These are phyloP conservation scores for Tulasnella sp. DNA, from an alignment of 768 basidiomycete genomes.

Conservation along the genomic window DNA sequence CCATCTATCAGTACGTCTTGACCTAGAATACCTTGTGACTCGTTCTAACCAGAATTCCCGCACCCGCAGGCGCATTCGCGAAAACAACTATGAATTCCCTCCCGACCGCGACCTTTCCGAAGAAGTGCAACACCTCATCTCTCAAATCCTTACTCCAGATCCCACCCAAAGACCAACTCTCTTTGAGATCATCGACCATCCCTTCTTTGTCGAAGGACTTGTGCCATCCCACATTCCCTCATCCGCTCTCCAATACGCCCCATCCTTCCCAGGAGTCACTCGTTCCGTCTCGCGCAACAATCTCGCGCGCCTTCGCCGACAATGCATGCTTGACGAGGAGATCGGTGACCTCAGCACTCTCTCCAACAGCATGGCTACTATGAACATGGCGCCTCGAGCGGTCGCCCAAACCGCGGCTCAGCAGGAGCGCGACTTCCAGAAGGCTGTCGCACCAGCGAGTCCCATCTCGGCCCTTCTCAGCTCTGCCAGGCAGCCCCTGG, in stretches of 20 bases:
- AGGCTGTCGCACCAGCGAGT: constrained; percentile 90
- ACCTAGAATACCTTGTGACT: too few species aligned
- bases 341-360: constrained; percentile 38
- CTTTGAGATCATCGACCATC: constrained; percentile 76
- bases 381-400: constrained; percentile 26
- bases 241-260: constrained; percentile 68
- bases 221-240: constrained; percentile 78
- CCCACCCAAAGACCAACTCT: constrained; percentile 79
- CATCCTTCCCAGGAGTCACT: constrained; percentile 70
- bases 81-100: constrained; percentile 92
- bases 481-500: constrained; percentile 81
- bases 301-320: constrained; percentile 61
- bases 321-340: constrained; percentile 63
- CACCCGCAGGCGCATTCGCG: constrained; percentile 71
- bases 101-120: constrained; percentile 62
- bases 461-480: constrained; percentile 87
- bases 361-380: constrained; percentile 34
- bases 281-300: constrained; percentile 62
- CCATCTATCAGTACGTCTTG: constrained; percentile 87
- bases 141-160: constrained; percentile 78
- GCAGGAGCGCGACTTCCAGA: constrained; percentile 95
- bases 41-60: constrained; percentile 26
- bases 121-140: constrained; percentile 73
- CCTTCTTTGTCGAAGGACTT: constrained; percentile 77
- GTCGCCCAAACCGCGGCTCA: constrained; percentile 40